phyloP scores from a whole-genome alignment of 768 basidiomycete species.

The Lactarius hengduanensis region DNA sequence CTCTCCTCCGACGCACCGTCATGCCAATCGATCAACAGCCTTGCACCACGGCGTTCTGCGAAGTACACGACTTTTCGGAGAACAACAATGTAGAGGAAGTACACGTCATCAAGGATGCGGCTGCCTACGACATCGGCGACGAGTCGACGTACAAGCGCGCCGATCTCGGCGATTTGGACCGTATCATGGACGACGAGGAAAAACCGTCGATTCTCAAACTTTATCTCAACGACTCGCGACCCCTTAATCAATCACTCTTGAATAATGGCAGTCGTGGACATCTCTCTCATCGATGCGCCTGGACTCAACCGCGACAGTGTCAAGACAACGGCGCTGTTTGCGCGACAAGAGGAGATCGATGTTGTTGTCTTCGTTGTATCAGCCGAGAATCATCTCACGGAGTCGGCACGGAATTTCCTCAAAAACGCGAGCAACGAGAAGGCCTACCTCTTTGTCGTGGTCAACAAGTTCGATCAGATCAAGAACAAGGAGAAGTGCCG shows the following conservation, averaged over 20 bases:
- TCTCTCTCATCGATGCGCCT: constrained; percentile 97
- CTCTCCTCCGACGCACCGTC: constrained; percentile 82
- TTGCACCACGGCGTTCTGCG: constrained; percentile 95
- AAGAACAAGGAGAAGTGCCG: constrained; percentile 93
- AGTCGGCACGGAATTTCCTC: constrained; percentile 93
- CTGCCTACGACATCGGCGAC: constrained; percentile 66
- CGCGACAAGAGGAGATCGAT: constrained; percentile 97
- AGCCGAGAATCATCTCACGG: constrained; percentile 97
- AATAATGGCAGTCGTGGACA: constrained; percentile 96
- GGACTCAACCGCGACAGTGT: constrained; percentile 94
- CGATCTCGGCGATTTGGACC: constrained; percentile 68
- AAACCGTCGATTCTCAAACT: constrained; percentile 76
- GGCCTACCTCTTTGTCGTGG: constrained; percentile 96
- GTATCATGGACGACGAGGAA: constrained; percentile 74
- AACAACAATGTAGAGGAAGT: constrained; percentile 81
- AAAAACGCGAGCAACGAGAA: constrained; percentile 93
- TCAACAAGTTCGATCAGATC: constrained; percentile 97
- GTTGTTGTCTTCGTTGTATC: constrained; percentile 98
- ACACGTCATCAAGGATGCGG: constrained; percentile 72
- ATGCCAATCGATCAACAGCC: constrained; percentile 99
- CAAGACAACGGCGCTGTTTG: constrained; percentile 93
- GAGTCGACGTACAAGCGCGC: constrained; percentile 73
- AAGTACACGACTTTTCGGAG: constrained; percentile 88
- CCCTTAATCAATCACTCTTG: constrained; percentile 78
- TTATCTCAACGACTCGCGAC: constrained; percentile 81